Evolutionary conservation across 1,139 yeast genomes (phyloP), one percentile per base, ranked within the genome.

Genomic region (Petasospora fabianii): DNA sequence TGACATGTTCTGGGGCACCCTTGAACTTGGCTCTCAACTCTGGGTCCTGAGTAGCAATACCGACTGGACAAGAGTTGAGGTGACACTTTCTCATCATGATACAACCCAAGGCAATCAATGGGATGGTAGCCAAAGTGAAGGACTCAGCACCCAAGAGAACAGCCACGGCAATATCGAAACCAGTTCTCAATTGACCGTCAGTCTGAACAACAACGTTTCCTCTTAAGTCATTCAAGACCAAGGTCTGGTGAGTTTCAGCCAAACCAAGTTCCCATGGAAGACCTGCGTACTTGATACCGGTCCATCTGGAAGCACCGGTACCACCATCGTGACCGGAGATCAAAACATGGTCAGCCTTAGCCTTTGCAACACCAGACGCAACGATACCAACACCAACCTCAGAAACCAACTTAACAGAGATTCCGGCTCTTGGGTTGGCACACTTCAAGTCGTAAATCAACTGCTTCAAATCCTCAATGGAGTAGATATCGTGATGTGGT

Each of bases 321-420:
- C 98, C 98, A 77, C 98, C 98, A 65, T 90, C 97, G 61, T 94
- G 97, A 58, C 97, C 97, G 46, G 96, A 85, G 53, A 92, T 86
- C 60, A 90, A 74, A 56, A 92, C 84, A 62, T 90, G 96, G 61
- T 92, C 97, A 13, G 97, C 96, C 60, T 95, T 95, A 21, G 98
- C 97, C 68, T 92, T 92, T 48, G 97, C 97, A 27, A 92, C 98
- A 75, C 98, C 98, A 29, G 97, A 88, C 20, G 97, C 97, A 61
- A 92, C 94, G 58, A 92, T 88, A 72, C 98, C 98, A 41, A 92
- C 97, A 69, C 98, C 98, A 47, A 92, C 97, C 66, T 92, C 97
- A 27, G 96, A 85, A 20, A 92, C 98, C 55, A 92, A 78, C 67
- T 92, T 92, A 46, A 90, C 97, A 17, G 97, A 88, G 33, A 95